Base-by-base conservation (phyloP, 495 filamentous ascomycete species). In the Pseudomonodictys pantanalensis region DNA sequence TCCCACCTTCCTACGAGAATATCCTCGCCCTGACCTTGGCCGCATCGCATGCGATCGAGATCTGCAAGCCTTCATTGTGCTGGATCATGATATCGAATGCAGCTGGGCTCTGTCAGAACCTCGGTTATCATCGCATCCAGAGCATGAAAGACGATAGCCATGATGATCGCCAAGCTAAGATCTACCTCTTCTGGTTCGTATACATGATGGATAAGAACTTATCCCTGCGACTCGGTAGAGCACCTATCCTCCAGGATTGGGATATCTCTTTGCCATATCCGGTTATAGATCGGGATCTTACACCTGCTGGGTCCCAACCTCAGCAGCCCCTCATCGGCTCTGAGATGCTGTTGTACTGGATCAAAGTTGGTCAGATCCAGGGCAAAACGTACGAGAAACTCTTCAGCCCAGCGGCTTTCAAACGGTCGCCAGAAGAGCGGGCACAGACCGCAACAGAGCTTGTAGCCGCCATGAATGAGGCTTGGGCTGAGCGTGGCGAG, bases 171-270 rank as follows among this genome's bases (percentile, higher is more conserved):
- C 69, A 76, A 7, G 56, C 74, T 28, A 70, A 68, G 45, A 60
- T 59, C 15, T 29, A 60, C 18, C 58, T 86, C 9, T 89, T 89
- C 65, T 89, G 85, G 85, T 77, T 81, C 17, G 69, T 79, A 2
- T 87, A 88, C 60, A 77, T 79, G 25, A 68, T 85, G 7, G 78
- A 87, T 58, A 84, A 81, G 58, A 76, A 76, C 11, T 70, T 89
- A 22, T 81, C 85, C 0, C 71, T 89, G n/a, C 80, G 85, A 5
- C 71, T 86, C 11, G 85, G 86, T 1, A 81, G 84, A 4, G 79
- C 83, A 0, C 79, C 82, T 0, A 71, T 76, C 3, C 77, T 87
- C 26, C 83, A 84, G 25, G 83, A 87, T 66, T 85, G 79, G 68
- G 86, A 89, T 56, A 83, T 88, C 62, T 79, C 80, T 65, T 76